Evolutionary conservation across 2,329 filamentous ascomycete species (phyloP).

Genomic region (Alternaria incomplexa): DNA sequence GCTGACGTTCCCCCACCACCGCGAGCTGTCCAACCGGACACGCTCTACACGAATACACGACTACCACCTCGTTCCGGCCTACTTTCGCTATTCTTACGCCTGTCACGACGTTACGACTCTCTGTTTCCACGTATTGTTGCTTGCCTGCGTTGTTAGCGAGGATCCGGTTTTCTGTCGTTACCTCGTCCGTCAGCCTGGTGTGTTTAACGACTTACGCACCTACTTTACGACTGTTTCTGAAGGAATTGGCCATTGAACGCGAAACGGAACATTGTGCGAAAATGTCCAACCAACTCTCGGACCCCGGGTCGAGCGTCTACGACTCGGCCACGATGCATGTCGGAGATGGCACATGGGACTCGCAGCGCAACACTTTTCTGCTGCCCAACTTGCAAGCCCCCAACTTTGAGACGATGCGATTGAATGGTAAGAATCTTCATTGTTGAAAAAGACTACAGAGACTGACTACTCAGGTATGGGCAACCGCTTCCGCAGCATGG

Average conservation of each 20-base stretch:
- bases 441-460: neutral
- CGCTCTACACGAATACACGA: constrained; percentile 25
- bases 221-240: constrained; percentile 6
- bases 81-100: constrained; percentile 24
- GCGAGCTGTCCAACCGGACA: constrained; percentile 43
- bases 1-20: constrained; percentile 28
- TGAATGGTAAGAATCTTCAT: constrained; percentile 68
- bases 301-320: constrained; percentile 75
- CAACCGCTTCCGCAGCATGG: constrained; percentile 73
- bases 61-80: constrained; percentile 25
- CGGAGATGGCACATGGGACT: constrained; percentile 85
- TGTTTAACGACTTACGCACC: constrained; percentile 13
- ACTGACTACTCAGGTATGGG: constrained; percentile 70
- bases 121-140: constrained; percentile 15
- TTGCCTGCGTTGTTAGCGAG: constrained; percentile 16
- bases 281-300: constrained; percentile 60
- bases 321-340: constrained; percentile 76
- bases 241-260: neutral
- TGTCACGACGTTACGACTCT: constrained; percentile 42
- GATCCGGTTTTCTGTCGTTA: constrained; percentile 10
- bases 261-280: constrained; percentile 3
- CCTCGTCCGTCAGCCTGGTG: constrained; percentile 3
- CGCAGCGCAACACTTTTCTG: constrained; percentile 76
- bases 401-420: constrained; percentile 82
- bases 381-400: constrained; percentile 77